Evolutionary conservation across 2,329 filamentous ascomycete species (phyloP).

Genomic region (Fusarium sulawesiense): DNA sequence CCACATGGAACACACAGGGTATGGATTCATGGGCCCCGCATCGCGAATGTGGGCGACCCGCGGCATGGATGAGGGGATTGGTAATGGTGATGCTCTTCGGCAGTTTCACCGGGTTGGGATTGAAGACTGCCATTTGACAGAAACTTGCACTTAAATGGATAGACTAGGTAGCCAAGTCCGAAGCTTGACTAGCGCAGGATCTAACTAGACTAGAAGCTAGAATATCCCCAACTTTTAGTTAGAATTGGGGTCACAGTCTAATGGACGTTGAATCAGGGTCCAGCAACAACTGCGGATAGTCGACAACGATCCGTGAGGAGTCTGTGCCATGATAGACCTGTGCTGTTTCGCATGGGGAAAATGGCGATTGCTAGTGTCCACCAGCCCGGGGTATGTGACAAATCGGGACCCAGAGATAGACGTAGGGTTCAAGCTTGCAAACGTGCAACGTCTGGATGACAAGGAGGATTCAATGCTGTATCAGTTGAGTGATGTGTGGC

Average conservation of each 20-base stretch:
- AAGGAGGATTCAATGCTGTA: background rate
- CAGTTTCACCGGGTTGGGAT: slow-evolving; percentile 26
- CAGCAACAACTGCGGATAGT: background rate
- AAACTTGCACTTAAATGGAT: slow-evolving; percentile 2
- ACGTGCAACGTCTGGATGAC: background rate
- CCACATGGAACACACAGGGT: slow-evolving; percentile 9
- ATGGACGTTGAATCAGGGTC: background rate
- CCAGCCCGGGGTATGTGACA: background rate
- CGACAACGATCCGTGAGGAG: background rate
- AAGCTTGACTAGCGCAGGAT: slow-evolving; percentile 17
- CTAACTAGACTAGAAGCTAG: background rate
- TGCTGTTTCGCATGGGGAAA: background rate
- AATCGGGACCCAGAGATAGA: background rate
- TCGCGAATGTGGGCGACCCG: slow-evolving; percentile 19
- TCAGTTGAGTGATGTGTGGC: background rate
- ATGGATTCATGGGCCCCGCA: slow-evolving; percentile 31
- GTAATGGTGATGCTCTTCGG: slow-evolving; percentile 25
- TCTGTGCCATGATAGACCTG: background rate
- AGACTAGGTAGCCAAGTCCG: slow-evolving; percentile 13
- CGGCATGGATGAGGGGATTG: slow-evolving; percentile 28
- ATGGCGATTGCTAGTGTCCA: background rate
- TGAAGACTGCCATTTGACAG: slow-evolving; percentile 11
- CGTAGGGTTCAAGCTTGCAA: background rate
- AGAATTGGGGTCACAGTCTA: slow-evolving; percentile 3
- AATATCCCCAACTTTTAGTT: background rate